Base-by-base conservation (phyloP, 2,329 filamentous ascomycete species). In the Botrytis porri region DNA sequence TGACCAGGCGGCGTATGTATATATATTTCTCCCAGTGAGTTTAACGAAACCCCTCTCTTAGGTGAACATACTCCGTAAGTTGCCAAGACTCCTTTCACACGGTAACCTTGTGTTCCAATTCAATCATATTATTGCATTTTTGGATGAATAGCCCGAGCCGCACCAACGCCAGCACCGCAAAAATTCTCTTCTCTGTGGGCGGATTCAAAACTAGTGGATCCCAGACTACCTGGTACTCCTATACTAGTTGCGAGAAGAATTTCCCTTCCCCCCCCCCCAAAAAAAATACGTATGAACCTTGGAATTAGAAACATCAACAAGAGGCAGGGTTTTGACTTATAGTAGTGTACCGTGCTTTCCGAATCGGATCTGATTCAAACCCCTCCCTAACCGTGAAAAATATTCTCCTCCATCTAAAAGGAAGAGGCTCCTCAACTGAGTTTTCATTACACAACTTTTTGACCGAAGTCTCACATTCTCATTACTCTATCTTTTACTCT, bases 391-490 rank as follows among this genome's bases (percentile, higher is more conserved):
- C 43, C 16, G 48, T 60, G 51, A 51, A 43, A 67, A 69, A 59
- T 61, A 59, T 73, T 70, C 66, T 73, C 71, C 71, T 39, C 54
- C 71, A 39, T 69, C 54, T 60, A 69, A 69, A 73, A 70, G 65
- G 57, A 51, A 14, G 71, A 67, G 32, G 59, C 63, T 73, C 71
- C 71, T 73, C 71, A 73, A 51, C 65, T 73, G 71, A 67, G 71
- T 73, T 73, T 73, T 54, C 64, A 73, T 73, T 73, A 73, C 71
- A 48, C 71, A 73, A 73, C 70, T 62, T 59, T 69, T 69, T 73
- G 71, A 73, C 65, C 57, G 59, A 39, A 57, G 32, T 73, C 57
- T 69, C 43, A 73, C 65, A 72, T 73, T 73, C 71, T 69, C 48
- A 73, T 73, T 73, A 73, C 71, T 70, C 45, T 57, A 73, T 69